Base-by-base conservation (phyloP, 345 rosid species). In the Combretum micranthum region DNA sequence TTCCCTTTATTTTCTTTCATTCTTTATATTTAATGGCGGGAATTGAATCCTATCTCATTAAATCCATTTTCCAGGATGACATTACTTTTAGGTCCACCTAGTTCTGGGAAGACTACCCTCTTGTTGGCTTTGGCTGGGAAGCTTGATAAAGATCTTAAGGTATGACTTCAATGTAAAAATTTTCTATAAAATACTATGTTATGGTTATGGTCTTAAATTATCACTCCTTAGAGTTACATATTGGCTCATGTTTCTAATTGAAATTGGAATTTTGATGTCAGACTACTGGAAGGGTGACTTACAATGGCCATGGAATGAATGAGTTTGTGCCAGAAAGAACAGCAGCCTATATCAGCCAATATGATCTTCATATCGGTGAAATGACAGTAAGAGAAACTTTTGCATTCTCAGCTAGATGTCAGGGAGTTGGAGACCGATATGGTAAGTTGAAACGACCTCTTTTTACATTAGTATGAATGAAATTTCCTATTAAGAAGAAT, bases 381-480 rank as follows among this genome's bases (percentile, higher is more conserved):
- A 71, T 90, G 96, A 88, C 97, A 3, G 91, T 90, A 1, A 79
- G 90, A 57, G 97, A 90, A 67, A 90, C 97, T 45, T 67, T 90
- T 72, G 87, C 84, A 45, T 90, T 87, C 72, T 82, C 94, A 0
- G 96, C 94, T 13, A 75, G 77, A 67, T 87, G 91, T 71, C 97
- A 87, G 64, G 87, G 90, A 7, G 83, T 82, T 19, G 97, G 97
- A 62, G 5, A 58, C 2, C 77, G 69, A 17, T 78, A 77, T 4
- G 83, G 91, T 84, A 13, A 4, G 0, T 50, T 32, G 2, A 21
- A 42, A 9, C 43, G 25, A 20, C 32, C 9, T 5, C 15, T 32
- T 1, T 32, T 32, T 32, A 5, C 39, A 32, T 32, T 32, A 32
- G 39, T 32, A 32, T 32, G 39, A 32, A 7, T 32, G 39, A 32